These are phyloP conservation scores for Pseudodiploospora longispora DNA, from an alignment of 2,329 filamentous ascomycete species.

Conservation along the genomic window DNA sequence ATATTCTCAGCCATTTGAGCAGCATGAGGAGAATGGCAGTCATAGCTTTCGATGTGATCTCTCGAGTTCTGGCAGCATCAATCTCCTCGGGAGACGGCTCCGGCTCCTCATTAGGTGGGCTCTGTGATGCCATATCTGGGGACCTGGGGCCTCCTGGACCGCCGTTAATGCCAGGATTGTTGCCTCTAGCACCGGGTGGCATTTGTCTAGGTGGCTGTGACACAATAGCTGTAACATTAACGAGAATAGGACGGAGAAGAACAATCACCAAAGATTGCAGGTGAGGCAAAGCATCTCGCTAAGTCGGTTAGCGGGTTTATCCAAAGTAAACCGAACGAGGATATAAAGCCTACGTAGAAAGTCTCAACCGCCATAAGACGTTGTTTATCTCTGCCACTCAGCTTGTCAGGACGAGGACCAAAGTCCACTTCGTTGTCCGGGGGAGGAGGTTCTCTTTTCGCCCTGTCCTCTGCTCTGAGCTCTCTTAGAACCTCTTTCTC, in stretches of 20 bases:
- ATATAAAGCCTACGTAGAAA: conserved; percentile 66
- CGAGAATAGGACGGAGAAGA: conserved; percentile 76
- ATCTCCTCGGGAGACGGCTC: conserved; percentile 63
- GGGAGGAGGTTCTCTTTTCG: conserved; percentile 15
- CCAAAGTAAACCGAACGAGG: background rate
- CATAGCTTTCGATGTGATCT: conserved; percentile 85
- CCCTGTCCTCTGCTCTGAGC: conserved; percentile 28
- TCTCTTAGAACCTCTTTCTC: conserved; percentile 35
- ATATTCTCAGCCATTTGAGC: conserved; percentile 93
- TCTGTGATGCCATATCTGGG: conserved; percentile 24
- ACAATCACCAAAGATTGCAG: conserved; percentile 92
- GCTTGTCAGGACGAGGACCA: conserved; percentile 39
- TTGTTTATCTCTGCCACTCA: conserved; percentile 50
- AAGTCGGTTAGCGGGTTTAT: conserved; percentile 19
- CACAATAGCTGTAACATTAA: conserved; percentile 80
- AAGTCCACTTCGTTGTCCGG: conserved; percentile 26
- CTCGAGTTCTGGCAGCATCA: conserved; percentile 71
- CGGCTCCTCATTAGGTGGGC: conserved; percentile 28
- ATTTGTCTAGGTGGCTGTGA: conserved; percentile 43
- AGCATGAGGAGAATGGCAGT: conserved; percentile 83
- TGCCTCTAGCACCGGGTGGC: conserved; percentile 30
- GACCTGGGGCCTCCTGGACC: conserved; percentile 24
- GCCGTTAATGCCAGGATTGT: conserved; percentile 33
- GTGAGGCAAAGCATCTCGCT: conserved; percentile 72
- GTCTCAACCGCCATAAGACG: conserved; percentile 67